Evolutionary conservation across 148 eudicot genomes (phyloP).

Genomic region (Cornus suecica): DNA sequence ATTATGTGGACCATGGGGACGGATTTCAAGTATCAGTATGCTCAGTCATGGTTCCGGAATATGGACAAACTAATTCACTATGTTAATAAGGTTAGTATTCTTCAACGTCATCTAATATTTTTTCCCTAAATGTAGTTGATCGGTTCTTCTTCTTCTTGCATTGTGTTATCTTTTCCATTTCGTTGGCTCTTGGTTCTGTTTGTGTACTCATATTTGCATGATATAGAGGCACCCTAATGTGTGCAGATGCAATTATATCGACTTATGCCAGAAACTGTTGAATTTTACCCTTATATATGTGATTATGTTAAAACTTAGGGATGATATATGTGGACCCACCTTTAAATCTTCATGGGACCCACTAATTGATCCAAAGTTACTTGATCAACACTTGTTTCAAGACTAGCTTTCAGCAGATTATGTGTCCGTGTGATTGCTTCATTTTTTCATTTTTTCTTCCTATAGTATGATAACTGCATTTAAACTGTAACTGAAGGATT

Average conservation of each 20-base stretch:
- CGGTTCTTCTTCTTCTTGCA: neutral
- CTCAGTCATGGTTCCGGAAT: slow-evolving; percentile 85
- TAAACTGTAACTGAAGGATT: too few relatives aligned
- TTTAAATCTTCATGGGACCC: too few relatives aligned
- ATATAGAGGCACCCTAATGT: neutral
- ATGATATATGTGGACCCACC: too few relatives aligned
- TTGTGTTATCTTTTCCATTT: neutral
- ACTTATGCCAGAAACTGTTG: too few relatives aligned
- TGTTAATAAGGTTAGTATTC: slow-evolving; percentile 59
- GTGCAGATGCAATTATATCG: neutral
- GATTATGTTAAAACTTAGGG: too few relatives aligned
- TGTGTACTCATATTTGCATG: neutral
- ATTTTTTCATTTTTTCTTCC: too few relatives aligned
- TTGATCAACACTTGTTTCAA: too few relatives aligned
- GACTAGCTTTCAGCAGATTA: too few relatives aligned
- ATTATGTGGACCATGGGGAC: slow-evolving; percentile 99
- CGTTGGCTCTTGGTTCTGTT: neutral
- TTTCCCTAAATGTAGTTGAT: neutral
- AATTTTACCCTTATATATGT: too few relatives aligned
- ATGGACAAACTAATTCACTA: slow-evolving; percentile 98
- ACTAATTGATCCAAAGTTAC: too few relatives aligned
- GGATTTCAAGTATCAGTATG: slow-evolving; percentile 97
- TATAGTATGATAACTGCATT: too few relatives aligned
- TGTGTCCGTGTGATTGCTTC: too few relatives aligned
- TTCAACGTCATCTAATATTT: slow-evolving; percentile 1